These are phyloP conservation scores for Ceratocystis albifundus DNA, from an alignment of 2,329 filamentous ascomycete genomes.

Conservation along the genomic window DNA sequence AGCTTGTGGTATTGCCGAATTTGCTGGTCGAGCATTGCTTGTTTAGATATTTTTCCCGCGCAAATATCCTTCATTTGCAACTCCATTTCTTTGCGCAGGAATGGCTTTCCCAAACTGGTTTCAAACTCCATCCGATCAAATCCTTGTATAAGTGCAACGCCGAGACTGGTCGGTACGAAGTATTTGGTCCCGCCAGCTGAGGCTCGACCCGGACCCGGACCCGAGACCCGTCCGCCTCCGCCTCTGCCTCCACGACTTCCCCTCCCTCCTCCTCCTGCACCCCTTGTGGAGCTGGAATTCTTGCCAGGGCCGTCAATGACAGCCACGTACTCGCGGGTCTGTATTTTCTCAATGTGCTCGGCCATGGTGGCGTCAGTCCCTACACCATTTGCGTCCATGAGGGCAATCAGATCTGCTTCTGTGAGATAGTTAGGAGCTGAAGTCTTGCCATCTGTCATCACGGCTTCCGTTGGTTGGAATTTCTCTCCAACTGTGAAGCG, in stretches of 20 bases:
- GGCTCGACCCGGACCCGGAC: slow-evolving; percentile 31
- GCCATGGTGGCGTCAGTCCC: slow-evolving; percentile 99
- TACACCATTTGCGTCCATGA: slow-evolving; percentile 98
- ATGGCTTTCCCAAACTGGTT: slow-evolving; percentile 86
- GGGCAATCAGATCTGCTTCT: slow-evolving; percentile 83
- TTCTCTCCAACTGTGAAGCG: slow-evolving; percentile 65
- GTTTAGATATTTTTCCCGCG: slow-evolving; percentile 65
- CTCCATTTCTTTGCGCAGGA: slow-evolving; percentile 96
- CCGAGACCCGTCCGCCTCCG: slow-evolving; percentile 31
- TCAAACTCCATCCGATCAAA: slow-evolving; percentile 93
- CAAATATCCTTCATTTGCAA: slow-evolving; percentile 94
- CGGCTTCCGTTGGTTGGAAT: slow-evolving; percentile 79
- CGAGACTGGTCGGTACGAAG: slow-evolving; percentile 85
- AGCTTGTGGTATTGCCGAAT: slow-evolving; percentile 77
- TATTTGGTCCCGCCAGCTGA: slow-evolving; percentile 51
- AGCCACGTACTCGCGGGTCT: slow-evolving; percentile 75
- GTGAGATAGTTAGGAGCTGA: slow-evolving; percentile 75
- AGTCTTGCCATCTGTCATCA: slow-evolving; percentile 86
- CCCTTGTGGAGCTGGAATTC: slow-evolving; percentile 26
- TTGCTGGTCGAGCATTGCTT: slow-evolving; percentile 68
- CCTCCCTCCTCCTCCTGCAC: slow-evolving; percentile 34
- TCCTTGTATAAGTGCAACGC: slow-evolving; percentile 81
- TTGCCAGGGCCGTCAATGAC: slow-evolving; percentile 40
- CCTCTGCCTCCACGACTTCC: slow-evolving; percentile 39
- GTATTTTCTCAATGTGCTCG: slow-evolving; percentile 93